These are phyloP conservation scores for Somion occarium DNA, from an alignment of 1,284 basidiomycete genomes.

Conservation along the genomic window DNA sequence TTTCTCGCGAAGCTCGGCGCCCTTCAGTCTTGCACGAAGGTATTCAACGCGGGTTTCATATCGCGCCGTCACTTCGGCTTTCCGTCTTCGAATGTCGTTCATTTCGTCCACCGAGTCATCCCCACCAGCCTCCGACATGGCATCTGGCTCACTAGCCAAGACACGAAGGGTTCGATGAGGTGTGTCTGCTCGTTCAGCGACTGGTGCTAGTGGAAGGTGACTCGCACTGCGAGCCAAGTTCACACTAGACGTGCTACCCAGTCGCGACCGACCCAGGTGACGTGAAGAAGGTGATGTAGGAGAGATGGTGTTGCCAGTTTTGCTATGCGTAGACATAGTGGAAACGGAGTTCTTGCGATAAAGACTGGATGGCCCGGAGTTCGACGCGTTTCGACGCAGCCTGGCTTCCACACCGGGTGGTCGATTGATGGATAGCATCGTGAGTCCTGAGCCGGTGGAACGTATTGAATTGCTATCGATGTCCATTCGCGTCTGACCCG, in stretches of 20 bases:
- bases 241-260: conserved; percentile 42
- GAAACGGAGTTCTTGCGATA: conserved; percentile 49
- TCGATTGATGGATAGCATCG: conserved; percentile 34
- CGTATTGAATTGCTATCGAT: conserved; percentile 43
- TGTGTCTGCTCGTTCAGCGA: conserved; percentile 40
- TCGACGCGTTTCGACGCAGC: conserved; percentile 29
- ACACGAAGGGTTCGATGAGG: conserved; percentile 3
- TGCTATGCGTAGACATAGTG: conserved; percentile 40
- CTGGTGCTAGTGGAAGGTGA: conserved; percentile 45
- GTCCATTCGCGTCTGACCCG: conserved; percentile 23
- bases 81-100: conserved; percentile 55
- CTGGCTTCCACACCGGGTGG: conserved; percentile 25
- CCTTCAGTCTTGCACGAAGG: conserved; percentile 64
- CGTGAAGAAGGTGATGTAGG: conserved; percentile 7
- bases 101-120: conserved; percentile 45
- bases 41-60: conserved; percentile 68
- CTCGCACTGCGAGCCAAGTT: conserved; percentile 40
- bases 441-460: conserved; percentile 47
- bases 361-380: conserved; percentile 7
- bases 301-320: conserved; percentile 11
- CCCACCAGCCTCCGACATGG: conserved; percentile 20
- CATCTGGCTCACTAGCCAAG: conserved; percentile 5
- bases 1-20: conserved; percentile 71
- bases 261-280: conserved; percentile 21
- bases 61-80: conserved; percentile 57